Conservation (phyloP, 2,329 filamentous ascomycete genomes). For the Curvularia eragrostidis region DNA sequence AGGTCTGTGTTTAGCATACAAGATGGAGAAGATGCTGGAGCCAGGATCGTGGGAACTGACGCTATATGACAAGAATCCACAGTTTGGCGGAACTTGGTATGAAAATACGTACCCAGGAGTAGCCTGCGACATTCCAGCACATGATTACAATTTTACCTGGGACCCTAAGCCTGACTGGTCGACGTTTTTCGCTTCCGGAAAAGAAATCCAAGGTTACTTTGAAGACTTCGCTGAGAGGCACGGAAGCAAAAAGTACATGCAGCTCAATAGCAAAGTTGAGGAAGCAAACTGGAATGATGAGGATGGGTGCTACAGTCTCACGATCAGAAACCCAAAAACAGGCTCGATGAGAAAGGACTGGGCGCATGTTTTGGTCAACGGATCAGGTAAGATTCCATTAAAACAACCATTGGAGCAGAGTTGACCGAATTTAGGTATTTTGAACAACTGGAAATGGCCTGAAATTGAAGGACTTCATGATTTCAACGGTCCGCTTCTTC, state of each 20-base stretch:
- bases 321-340: constrained; percentile 45
- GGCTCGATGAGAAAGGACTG: constrained; percentile 44
- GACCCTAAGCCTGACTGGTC: constrained; percentile 64
- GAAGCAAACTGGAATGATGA: constrained; percentile 55
- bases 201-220: constrained; percentile 59
- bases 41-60: constrained; percentile 41
- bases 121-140: constrained; percentile 49
- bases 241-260: constrained; percentile 57
- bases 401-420: constrained; percentile 36
- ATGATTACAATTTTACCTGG: constrained; percentile 70
- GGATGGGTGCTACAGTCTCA: constrained; percentile 50
- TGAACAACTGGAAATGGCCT: constrained; percentile 56
- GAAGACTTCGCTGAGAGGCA: constrained; percentile 64
- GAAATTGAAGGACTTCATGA: constrained; percentile 52
- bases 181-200: constrained; percentile 57
- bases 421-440: constrained; percentile 49
- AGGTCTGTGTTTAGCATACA: constrained; percentile 43
- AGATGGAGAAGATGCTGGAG: constrained; percentile 43
- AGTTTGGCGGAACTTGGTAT: constrained; percentile 45
- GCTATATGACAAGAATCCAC: constrained; percentile 41
- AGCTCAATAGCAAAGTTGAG: constrained; percentile 55
- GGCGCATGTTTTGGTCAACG: constrained; percentile 54
- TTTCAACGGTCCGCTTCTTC: constrained; percentile 54
- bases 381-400: constrained; percentile 44
- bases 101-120: constrained; percentile 47